These are phyloP conservation scores for Seiridium unicorne DNA, from an alignment of 2,329 filamentous ascomycete species.

Conservation along the genomic window DNA sequence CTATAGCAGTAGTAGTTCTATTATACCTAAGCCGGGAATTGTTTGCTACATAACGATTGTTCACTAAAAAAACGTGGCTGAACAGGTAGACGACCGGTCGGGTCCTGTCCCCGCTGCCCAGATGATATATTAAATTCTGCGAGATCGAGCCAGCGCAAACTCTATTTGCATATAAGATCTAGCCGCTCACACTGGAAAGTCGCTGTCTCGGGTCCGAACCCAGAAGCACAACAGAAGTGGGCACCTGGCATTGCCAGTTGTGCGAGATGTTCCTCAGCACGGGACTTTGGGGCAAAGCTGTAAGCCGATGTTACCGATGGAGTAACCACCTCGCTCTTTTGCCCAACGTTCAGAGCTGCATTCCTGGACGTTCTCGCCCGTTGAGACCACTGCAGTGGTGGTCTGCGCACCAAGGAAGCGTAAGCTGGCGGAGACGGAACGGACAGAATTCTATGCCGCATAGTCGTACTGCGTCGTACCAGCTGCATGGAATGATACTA, in stretches of 20 bases:
- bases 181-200: too few relatives aligned
- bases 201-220: not conserved
- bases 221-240: not conserved
- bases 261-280: not conserved
- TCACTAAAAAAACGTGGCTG: not conserved
- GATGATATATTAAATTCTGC: not conserved
- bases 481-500: conserved; percentile 5
- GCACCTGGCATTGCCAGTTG: too few relatives aligned
- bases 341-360: not conserved
- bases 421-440: conserved; percentile 6
- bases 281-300: not conserved
- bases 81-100: not conserved
- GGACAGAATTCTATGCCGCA: not conserved
- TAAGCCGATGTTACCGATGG: not conserved
- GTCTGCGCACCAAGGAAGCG: not conserved
- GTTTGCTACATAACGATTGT: too few relatives aligned
- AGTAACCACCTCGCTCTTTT: conserved; percentile 2
- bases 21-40: not conserved
- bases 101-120: not conserved
- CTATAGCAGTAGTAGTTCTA: not conserved
- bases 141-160: not conserved
- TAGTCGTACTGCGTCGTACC: conserved; percentile 3
- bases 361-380: not conserved
- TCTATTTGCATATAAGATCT: not conserved
- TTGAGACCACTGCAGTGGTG: not conserved